phyloP scores from a whole-genome alignment of 2,329 filamentous ascomycete species.

The Teratosphaeria pseudoeucalypti region DNA sequence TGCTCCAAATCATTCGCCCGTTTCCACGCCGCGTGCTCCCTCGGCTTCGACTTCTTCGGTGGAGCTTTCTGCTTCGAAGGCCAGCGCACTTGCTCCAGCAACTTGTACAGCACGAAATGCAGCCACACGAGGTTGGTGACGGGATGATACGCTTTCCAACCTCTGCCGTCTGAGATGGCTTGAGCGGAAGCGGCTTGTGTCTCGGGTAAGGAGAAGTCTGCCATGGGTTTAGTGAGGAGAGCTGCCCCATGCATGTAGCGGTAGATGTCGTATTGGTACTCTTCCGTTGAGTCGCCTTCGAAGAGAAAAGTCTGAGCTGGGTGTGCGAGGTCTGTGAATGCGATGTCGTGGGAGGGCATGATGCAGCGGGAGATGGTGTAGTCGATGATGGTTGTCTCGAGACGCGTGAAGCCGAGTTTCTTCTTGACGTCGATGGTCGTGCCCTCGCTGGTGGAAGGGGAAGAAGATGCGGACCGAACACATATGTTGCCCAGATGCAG shows the following conservation, averaged over 20 bases:
- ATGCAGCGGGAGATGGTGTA: slow-evolving; percentile 56
- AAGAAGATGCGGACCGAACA: slow-evolving; percentile 25
- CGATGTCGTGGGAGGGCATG: slow-evolving; percentile 28
- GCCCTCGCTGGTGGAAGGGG: slow-evolving; percentile 4
- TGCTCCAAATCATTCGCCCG: slow-evolving; percentile 29
- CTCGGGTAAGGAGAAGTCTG: slow-evolving; percentile 18
- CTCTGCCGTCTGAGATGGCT: background rate
- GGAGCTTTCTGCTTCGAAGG: slow-evolving; percentile 7
- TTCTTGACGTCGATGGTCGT: slow-evolving; percentile 18
- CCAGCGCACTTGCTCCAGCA: slow-evolving; percentile 36
- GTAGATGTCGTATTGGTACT: slow-evolving; percentile 49
- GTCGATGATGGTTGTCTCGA: slow-evolving; percentile 57
- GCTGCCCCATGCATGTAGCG: slow-evolving; percentile 39
- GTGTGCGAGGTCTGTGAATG: slow-evolving; percentile 37
- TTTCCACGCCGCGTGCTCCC: slow-evolving; percentile 17
- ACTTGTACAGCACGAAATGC: slow-evolving; percentile 48
- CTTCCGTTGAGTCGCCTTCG: slow-evolving; percentile 34
- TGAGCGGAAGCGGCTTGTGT: background rate
- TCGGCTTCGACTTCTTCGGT: slow-evolving; percentile 7
- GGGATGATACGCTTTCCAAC: slow-evolving; percentile 47
- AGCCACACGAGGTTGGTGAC: slow-evolving; percentile 55
- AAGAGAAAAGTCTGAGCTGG: slow-evolving; percentile 31
- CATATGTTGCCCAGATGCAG: slow-evolving; percentile 59
- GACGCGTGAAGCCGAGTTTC: slow-evolving; percentile 42
- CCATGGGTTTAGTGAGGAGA: slow-evolving; percentile 31